phyloP scores from a whole-genome alignment of 306 rosid genomes.

The Medicago lupulina region DNA sequence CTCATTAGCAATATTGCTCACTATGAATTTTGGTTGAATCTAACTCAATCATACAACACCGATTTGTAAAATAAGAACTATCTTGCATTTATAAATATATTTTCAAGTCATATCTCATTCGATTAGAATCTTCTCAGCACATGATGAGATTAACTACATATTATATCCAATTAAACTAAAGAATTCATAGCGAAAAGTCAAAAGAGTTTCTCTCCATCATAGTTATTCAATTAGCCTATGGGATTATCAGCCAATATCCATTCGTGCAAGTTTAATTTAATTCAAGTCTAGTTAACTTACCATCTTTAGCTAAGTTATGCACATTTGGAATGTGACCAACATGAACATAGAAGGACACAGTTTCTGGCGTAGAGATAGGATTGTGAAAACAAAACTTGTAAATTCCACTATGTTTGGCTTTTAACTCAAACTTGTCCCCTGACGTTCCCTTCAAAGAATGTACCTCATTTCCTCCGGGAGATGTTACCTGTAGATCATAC shows the following conservation, averaged over 20 bases:
- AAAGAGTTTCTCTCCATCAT: too few relatives aligned
- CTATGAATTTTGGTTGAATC: too few relatives aligned
- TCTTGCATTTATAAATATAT: too few relatives aligned
- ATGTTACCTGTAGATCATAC: constrained; percentile 57
- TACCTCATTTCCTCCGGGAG: constrained; percentile 62
- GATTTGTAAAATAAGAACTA: too few relatives aligned
- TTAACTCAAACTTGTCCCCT: constrained; percentile 90
- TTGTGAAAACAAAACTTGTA: constrained; percentile 81
- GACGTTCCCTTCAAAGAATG: constrained; percentile 71
- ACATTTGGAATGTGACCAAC: constrained; percentile 92
- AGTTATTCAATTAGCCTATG: too few relatives aligned
- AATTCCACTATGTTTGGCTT: constrained; percentile 71
- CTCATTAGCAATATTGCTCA: too few relatives aligned
- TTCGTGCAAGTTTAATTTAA: not conserved
- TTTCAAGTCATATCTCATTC: too few relatives aligned
- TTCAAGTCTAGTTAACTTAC: constrained; percentile 39
- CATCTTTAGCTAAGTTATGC: constrained; percentile 83
- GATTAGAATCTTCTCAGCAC: too few relatives aligned
- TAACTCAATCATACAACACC: too few relatives aligned
- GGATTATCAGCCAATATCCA: not conserved
- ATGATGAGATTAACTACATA: too few relatives aligned
- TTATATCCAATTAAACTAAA: too few relatives aligned
- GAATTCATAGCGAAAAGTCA: too few relatives aligned
- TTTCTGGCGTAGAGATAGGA: constrained; percentile 80
- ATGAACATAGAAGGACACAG: constrained; percentile 88